Evolutionary conservation across 2,329 filamentous ascomycete species (phyloP).

Genomic region (Aspergillus pseudotamarii): DNA sequence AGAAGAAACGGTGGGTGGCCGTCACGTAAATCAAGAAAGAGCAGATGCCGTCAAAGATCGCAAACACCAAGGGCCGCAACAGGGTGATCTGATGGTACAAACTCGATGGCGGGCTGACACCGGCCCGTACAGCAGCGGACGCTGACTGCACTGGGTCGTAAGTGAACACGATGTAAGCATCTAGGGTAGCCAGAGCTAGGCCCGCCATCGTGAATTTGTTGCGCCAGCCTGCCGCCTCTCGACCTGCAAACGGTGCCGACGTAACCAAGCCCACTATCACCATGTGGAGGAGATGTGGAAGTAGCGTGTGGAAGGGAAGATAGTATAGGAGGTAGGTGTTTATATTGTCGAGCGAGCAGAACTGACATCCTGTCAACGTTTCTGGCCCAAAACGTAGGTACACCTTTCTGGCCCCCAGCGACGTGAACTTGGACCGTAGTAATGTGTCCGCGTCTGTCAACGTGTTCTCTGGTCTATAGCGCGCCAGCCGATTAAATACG

Average conservation of each 20-base stretch:
- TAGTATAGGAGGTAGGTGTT: constrained; percentile 78
- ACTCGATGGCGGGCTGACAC: constrained; percentile 61
- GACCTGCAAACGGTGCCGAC: constrained; percentile 65
- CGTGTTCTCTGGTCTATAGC: constrained; percentile 40
- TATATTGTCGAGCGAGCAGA: constrained; percentile 74
- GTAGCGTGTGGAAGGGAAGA: constrained; percentile 66
- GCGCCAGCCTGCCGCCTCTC: constrained; percentile 69
- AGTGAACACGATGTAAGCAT: constrained; percentile 66
- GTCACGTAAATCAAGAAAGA: constrained; percentile 73
- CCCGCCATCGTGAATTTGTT: constrained; percentile 67
- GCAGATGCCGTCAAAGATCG: constrained; percentile 64
- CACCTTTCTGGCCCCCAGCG: constrained; percentile 71
- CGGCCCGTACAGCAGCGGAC: constrained; percentile 65
- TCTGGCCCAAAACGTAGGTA: constrained; percentile 83
- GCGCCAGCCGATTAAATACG: constrained; percentile 73
- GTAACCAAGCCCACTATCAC: constrained; percentile 72
- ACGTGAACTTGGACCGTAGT: constrained; percentile 70
- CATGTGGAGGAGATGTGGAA: constrained; percentile 81
- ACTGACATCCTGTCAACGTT: constrained; percentile 74
- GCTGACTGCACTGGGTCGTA: constrained; percentile 59
- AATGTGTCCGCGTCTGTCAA: constrained; percentile 61
- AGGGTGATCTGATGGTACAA: constrained; percentile 52
- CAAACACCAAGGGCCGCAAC: constrained; percentile 66
- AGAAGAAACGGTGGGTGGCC: constrained; percentile 77
- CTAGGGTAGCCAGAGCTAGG: constrained; percentile 60